These are phyloP conservation scores for Chernovozyma sophiae-reginae DNA, from an alignment of 1,139 yeast species.

Conservation along the genomic window DNA sequence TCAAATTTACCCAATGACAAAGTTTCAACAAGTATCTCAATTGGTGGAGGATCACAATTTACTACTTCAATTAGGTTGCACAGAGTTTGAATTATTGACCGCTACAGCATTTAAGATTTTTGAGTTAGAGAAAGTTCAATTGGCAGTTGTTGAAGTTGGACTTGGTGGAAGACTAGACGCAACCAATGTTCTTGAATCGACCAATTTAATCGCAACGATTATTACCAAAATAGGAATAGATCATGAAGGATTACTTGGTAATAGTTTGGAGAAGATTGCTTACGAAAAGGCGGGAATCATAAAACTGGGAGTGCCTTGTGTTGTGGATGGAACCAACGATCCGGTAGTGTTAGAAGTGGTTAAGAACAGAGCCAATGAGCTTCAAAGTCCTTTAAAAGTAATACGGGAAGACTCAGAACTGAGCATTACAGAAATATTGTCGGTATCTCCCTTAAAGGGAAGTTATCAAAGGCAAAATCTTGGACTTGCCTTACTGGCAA, in stretches of 20 bases:
- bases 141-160: slow-evolving; percentile 87
- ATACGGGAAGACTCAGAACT: slow-evolving; percentile 11
- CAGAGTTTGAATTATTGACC: slow-evolving; percentile 83
- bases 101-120: slow-evolving; percentile 81
- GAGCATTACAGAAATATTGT: slow-evolving; percentile 1
- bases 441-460: slow-evolving; percentile 59
- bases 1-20: slow-evolving; percentile 42
- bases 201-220: slow-evolving; percentile 60
- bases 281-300: slow-evolving; percentile 81
- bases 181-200: slow-evolving; percentile 57
- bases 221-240: slow-evolving; percentile 84
- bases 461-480: slow-evolving; percentile 68
- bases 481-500: slow-evolving; percentile 60
- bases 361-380: slow-evolving; percentile 14
- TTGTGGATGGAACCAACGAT: slow-evolving; percentile 68
- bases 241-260: slow-evolving; percentile 74
- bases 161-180: slow-evolving; percentile 87
- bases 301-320: slow-evolving; percentile 56
- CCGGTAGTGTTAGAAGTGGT: slow-evolving; percentile 46
- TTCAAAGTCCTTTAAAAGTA: slow-evolving; percentile 15
- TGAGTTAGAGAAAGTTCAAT: slow-evolving; percentile 50
- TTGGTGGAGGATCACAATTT: slow-evolving; percentile 34
- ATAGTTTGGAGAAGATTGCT: slow-evolving; percentile 61
- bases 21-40: slow-evolving; percentile 44
- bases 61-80: slow-evolving; percentile 51